Conservation (phyloP, 441 rosid genomes). For the Adansonia gregorii region DNA sequence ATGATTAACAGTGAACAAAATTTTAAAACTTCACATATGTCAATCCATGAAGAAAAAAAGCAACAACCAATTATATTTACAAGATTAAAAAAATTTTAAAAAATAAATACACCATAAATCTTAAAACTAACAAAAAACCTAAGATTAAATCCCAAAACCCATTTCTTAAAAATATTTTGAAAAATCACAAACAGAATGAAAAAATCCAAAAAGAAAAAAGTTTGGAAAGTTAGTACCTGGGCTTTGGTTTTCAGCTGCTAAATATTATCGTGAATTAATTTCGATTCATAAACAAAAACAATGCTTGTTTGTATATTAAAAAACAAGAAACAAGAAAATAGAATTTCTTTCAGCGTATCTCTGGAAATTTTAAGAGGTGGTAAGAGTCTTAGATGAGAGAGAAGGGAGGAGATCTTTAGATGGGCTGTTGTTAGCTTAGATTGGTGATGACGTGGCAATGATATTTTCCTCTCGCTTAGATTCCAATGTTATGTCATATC, state of each 20-base stretch:
- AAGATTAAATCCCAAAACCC: conserved; percentile 22
- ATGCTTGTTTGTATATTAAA: background rate
- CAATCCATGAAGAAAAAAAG: too few species aligned
- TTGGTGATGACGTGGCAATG: conserved; percentile 77
- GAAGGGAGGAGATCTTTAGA: conserved; percentile 70
- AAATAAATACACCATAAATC: background rate
- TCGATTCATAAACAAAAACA: conserved; percentile 9
- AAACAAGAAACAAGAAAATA: background rate
- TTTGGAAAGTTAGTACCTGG: conserved; percentile 23
- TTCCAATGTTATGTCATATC: conserved; percentile 37
- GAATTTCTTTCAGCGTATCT: background rate
- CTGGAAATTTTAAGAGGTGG: conserved; percentile 25
- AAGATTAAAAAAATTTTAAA: too few species aligned
- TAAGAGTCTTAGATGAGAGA: conserved; percentile 20
- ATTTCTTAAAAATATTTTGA: background rate
- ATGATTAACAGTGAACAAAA: background rate
- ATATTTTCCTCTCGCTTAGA: conserved; percentile 66
- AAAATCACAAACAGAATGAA: background rate
- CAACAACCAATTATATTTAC: too few species aligned
- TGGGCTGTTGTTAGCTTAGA: conserved; percentile 46
- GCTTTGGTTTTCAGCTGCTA: conserved; percentile 14
- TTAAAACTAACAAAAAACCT: background rate
- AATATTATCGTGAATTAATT: conserved; percentile 19
- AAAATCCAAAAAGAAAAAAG: background rate
- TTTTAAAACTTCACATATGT: too few species aligned